Evolutionary conservation across 2,329 filamentous ascomycete species (phyloP).

Genomic region (Alternaria alternata): DNA sequence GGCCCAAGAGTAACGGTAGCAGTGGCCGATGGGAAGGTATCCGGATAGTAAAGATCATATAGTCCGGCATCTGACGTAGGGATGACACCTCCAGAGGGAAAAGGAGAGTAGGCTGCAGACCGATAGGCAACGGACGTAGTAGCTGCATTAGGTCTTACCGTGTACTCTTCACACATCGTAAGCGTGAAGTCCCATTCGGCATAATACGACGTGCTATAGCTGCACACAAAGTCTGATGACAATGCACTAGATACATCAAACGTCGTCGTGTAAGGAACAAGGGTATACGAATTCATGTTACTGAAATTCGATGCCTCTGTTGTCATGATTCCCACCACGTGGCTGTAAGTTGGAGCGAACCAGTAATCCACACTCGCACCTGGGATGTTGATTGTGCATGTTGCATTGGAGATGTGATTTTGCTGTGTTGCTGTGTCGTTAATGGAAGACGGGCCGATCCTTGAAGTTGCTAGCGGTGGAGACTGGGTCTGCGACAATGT

Average conservation of each 20-base stretch:
- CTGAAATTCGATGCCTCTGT: slow-evolving; percentile 28
- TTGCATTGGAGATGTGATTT: slow-evolving; percentile 22
- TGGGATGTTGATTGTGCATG: slow-evolving; percentile 48
- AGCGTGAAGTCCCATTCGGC: slow-evolving; percentile 31
- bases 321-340: slow-evolving; percentile 31
- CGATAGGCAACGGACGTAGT: slow-evolving; percentile 40
- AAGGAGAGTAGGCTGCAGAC: slow-evolving; percentile 26
- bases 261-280: slow-evolving; percentile 30
- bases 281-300: slow-evolving; percentile 24
- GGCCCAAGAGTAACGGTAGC: slow-evolving; percentile 34
- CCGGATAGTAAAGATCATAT: slow-evolving; percentile 24
- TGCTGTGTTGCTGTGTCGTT: slow-evolving; percentile 2
- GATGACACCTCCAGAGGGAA: slow-evolving; percentile 35
- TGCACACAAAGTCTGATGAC: slow-evolving; percentile 31
- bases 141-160: slow-evolving; percentile 42
- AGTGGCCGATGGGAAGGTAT: slow-evolving; percentile 30
- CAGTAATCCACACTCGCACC: slow-evolving; percentile 46
- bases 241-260: slow-evolving; percentile 41
- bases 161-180: slow-evolving; percentile 35
- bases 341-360: slow-evolving; percentile 40
- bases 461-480: slow-evolving; percentile 3
- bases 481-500: slow-evolving; percentile 4
- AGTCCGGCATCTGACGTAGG: slow-evolving; percentile 20
- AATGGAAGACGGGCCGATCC: not conserved
- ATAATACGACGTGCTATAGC: slow-evolving; percentile 30